Conservation (phyloP, 306 rosid species). For the Bauhinia variegata region DNA sequence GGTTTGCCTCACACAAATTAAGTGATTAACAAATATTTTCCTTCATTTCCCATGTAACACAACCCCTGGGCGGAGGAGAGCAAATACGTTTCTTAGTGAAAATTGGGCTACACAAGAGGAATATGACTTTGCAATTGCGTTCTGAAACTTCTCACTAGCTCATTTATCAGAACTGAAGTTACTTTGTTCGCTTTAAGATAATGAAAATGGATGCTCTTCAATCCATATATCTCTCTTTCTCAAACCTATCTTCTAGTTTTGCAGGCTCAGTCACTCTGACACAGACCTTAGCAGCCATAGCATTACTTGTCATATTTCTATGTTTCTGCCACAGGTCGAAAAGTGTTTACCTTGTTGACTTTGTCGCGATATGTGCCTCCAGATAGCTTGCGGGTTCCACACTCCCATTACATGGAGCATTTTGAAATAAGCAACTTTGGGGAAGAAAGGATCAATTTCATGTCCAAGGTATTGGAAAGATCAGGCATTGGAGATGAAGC, state of each 20-base stretch:
- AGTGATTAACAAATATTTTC: constrained; percentile 41
- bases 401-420: constrained; percentile 52
- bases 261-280: constrained; percentile 33
- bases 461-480: constrained; percentile 50
- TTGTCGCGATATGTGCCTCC: constrained; percentile 64
- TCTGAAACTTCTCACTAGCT: constrained; percentile 31
- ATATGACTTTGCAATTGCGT: constrained; percentile 36
- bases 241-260: constrained; percentile 4
- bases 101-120: neutral
- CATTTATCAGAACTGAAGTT: constrained; percentile 30
- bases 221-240: constrained; percentile 15
- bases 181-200: constrained; percentile 10
- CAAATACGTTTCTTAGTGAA: neutral
- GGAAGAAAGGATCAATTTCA: constrained; percentile 46
- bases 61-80: neutral
- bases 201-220: constrained; percentile 43
- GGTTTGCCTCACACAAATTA: constrained; percentile 37
- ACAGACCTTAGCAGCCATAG: constrained; percentile 42
- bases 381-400: constrained; percentile 40
- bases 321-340: constrained; percentile 38
- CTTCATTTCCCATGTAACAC: constrained; percentile 28
- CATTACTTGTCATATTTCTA: constrained; percentile 39
- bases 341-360: constrained; percentile 63
- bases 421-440: neutral
- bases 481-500: constrained; percentile 69